Percentiles rank a stretch among this genome's conserved stretches.
These are phyloP conservation scores for Metarhizium album DNA, from an alignment of 2,329 filamentous ascomycete species.

Conservation along the genomic window DNA sequence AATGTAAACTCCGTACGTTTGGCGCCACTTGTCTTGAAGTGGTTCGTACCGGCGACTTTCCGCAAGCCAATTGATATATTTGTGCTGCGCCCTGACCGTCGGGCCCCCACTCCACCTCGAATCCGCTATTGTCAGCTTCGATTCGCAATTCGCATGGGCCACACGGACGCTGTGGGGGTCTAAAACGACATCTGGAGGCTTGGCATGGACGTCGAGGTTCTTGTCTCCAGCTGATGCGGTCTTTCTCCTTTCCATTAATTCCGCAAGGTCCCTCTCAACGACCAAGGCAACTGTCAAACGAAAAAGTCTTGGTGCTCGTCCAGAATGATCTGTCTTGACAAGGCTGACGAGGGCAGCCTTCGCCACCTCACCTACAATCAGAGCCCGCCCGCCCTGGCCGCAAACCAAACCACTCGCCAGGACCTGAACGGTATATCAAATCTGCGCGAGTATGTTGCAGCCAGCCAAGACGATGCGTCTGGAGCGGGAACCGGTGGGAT, in stretches of 20 bases:
- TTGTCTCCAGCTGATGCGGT: neutral
- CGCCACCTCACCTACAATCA: conserved; percentile 42
- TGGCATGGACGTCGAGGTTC: neutral
- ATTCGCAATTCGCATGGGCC: conserved; percentile 1
- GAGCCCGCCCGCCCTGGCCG: conserved; percentile 37
- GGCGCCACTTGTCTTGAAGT: no score
- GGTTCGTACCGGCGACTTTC: no score
- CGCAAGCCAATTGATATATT: conserved; percentile 5
- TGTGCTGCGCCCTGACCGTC: neutral
- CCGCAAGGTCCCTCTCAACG: neutral
- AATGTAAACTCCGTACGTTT: no score
- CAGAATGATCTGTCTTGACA: conserved; percentile 43
- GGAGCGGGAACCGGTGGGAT: conserved; percentile 14
- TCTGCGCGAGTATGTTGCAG: conserved; percentile 31
- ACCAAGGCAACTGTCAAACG: neutral
- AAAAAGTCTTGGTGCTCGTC: no score
- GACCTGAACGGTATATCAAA: conserved; percentile 46
- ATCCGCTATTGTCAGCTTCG: neutral
- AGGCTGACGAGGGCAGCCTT: conserved; percentile 38
- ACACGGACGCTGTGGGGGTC: conserved; percentile 1
- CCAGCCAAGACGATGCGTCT: conserved; percentile 22
- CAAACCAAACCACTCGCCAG: conserved; percentile 40
- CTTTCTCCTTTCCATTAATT: neutral
- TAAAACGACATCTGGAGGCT: neutral
- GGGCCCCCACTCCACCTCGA: neutral